Evolutionary conservation across 306 rosid genomes (phyloP).

Genomic region (Fragaria ananassa): DNA sequence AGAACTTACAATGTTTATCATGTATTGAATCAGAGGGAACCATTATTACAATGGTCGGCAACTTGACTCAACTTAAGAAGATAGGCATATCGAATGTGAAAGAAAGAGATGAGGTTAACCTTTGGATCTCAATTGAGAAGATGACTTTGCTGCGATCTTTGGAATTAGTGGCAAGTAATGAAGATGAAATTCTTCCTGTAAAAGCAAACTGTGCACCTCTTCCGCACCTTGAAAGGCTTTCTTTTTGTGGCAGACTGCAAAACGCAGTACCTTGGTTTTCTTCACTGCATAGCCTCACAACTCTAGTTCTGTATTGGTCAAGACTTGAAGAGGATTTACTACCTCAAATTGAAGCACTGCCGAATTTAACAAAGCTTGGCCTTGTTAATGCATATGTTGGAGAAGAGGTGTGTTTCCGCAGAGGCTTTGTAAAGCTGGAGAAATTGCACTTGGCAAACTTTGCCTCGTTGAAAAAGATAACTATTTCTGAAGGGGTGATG

Average conservation of each 20-base stretch:
- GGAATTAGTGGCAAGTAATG: not conserved
- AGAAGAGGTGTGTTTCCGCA: not conserved
- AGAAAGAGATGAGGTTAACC: too few relatives aligned
- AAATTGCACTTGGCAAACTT: fast-evolving
- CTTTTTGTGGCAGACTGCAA: too few relatives aligned
- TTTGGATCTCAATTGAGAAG: too few relatives aligned
- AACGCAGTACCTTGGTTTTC: too few relatives aligned
- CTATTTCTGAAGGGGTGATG: slow-evolving; percentile 3
- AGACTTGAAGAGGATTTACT: too few relatives aligned
- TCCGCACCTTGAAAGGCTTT: not conserved
- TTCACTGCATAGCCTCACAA: too few relatives aligned
- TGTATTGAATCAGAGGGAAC: too few relatives aligned
- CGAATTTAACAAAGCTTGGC: not conserved
- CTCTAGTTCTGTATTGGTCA: too few relatives aligned
- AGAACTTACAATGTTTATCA: too few relatives aligned
- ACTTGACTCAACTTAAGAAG: not conserved
- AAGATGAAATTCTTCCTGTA: not conserved
- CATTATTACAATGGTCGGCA: too few relatives aligned
- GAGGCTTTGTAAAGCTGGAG: not conserved
- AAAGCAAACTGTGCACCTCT: slow-evolving; percentile 5
- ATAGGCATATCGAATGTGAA: not conserved
- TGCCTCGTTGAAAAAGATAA: not conserved
- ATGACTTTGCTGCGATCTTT: too few relatives aligned
- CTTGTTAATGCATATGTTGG: not conserved
- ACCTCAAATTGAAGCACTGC: not conserved